phyloP scores from a whole-genome alignment of 495 filamentous ascomycete species.

The Parachaetomium inaequale region DNA sequence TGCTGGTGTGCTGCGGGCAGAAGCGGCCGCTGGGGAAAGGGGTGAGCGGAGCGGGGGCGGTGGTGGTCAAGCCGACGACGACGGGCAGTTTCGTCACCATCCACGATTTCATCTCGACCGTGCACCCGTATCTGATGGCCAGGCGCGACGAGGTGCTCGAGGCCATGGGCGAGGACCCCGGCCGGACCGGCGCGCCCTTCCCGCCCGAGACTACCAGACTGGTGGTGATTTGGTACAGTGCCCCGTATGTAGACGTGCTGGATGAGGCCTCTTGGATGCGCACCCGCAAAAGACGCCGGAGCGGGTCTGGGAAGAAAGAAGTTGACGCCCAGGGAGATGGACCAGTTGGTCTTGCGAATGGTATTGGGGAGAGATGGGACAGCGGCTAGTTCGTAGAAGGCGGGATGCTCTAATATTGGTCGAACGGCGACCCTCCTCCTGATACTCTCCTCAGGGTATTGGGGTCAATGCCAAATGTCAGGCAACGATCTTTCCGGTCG shows the following conservation, averaged over 20 bases:
- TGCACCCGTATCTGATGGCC: constrained; percentile 29
- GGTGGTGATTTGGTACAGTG: neutral
- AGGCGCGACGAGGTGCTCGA: constrained; percentile 25
- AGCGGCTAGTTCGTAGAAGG: neutral
- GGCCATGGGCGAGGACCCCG: constrained; percentile 13
- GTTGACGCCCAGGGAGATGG: neutral
- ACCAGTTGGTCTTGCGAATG: constrained; percentile 2
- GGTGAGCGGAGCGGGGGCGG: no score
- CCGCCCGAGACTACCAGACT: constrained; percentile 6
- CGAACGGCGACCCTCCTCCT: no score
- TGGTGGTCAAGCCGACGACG: no score
- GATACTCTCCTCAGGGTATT: no score
- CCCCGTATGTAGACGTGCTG: neutral
- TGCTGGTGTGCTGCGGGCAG: constrained; percentile 23
- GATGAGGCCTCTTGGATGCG: constrained; percentile 1
- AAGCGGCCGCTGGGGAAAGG: constrained; percentile 22
- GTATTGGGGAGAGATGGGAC: neutral
- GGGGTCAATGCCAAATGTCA: no score
- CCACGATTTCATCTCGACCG: constrained; percentile 25
- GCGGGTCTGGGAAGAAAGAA: constrained; percentile 4
- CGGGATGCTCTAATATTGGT: no score
- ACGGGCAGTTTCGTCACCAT: constrained; percentile 24
- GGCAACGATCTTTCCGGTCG: no score
- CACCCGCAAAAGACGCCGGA: neutral
- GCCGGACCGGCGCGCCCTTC: constrained; percentile 1